A percentile compares a stretch with the other conserved stretches of the same genome.
Conservation (phyloP, 805 yeast species). For the Clavispora carvajalis region DNA sequence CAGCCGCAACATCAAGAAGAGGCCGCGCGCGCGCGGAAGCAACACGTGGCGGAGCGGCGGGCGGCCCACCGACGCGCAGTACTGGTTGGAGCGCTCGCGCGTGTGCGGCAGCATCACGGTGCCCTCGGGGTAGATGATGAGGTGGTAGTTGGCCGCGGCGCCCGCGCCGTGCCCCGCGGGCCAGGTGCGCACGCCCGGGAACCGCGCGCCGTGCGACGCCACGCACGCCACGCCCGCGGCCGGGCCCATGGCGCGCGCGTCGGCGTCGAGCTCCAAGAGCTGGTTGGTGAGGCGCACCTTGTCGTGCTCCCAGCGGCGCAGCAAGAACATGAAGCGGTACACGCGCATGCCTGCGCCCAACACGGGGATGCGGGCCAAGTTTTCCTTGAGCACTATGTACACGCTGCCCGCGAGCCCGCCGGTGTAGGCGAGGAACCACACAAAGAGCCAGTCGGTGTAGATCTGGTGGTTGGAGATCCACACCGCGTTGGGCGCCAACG, state of each 20-base stretch:
- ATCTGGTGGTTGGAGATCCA: constrained; percentile 89
- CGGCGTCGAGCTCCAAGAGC: constrained; percentile 53
- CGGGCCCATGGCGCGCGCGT: constrained; percentile 54
- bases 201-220: constrained; percentile 22
- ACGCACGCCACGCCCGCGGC: constrained; percentile 36
- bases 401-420: constrained; percentile 60
- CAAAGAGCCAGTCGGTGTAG: constrained; percentile 86
- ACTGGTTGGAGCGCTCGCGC: constrained; percentile 49
- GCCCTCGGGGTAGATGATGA: constrained; percentile 90
- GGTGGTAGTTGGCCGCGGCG: constrained; percentile 45
- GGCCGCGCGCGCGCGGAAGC: constrained; percentile 80
- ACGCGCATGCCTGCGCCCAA: constrained; percentile 83
- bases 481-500: constrained; percentile 49
- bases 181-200: constrained; percentile 20
- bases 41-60: constrained; percentile 57
- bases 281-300: constrained; percentile 51
- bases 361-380: constrained; percentile 65
- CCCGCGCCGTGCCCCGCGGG: constrained; percentile 23
- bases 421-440: constrained; percentile 82
- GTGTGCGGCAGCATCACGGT: constrained; percentile 76
- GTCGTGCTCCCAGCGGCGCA: constrained; percentile 84
- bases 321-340: constrained; percentile 71
- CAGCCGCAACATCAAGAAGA: constrained; percentile 57
- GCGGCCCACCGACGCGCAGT: constrained; percentile 46
- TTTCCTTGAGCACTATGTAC: constrained; percentile 69